These are phyloP conservation scores for Pelargonium nanum DNA, from an alignment of 345 rosid genomes.

Conservation along the genomic window DNA sequence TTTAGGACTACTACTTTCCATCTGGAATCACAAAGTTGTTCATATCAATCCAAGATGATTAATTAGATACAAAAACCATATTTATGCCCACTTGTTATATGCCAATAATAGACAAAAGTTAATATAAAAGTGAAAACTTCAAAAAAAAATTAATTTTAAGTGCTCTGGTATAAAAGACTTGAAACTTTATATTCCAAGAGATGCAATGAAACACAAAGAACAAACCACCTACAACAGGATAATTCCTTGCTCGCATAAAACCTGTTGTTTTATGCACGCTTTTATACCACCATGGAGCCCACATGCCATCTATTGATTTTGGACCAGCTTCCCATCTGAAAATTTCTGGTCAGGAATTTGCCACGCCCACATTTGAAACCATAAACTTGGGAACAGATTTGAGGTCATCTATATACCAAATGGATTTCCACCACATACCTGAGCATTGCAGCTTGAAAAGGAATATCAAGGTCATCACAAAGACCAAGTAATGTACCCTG, in stretches of 20 bases:
- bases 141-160: no score
- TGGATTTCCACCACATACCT: slow-evolving; percentile 27
- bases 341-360: slow-evolving; percentile 7
- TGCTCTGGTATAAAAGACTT: neutral
- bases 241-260: slow-evolving; percentile 40
- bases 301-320: slow-evolving; percentile 66
- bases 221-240: slow-evolving; percentile 41
- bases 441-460: slow-evolving; percentile 67
- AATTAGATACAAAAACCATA: no score
- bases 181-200: slow-evolving; percentile 5
- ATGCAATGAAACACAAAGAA: slow-evolving; percentile 11
- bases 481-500: slow-evolving; percentile 67
- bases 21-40: no score
- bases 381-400: neutral
- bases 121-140: no score
- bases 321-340: slow-evolving; percentile 90
- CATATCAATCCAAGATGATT: no score
- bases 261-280: slow-evolving; percentile 53
- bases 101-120: no score
- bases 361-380: slow-evolving; percentile 2
- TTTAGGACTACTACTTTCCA: no score
- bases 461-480: slow-evolving; percentile 66
- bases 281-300: slow-evolving; percentile 89
- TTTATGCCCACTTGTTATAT: no score
- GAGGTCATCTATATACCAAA: neutral